These are phyloP conservation scores for Collybia sp. DNA, from an alignment of 768 basidiomycete genomes.

Conservation along the genomic window DNA sequence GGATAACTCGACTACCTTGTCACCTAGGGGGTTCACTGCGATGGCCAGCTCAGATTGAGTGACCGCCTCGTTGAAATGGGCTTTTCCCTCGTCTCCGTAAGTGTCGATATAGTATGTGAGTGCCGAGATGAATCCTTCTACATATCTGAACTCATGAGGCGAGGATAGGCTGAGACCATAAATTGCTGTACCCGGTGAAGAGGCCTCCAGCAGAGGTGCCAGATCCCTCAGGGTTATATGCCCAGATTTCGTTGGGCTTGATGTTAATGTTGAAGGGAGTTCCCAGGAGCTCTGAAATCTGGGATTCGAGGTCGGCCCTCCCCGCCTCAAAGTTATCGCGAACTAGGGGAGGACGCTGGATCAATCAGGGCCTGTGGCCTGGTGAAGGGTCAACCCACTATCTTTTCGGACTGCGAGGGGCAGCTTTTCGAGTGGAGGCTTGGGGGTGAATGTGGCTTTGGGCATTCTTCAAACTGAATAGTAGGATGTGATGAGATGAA, in stretches of 20 bases:
- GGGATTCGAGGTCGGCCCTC: conserved; percentile 25
- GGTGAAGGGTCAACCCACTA: conserved; percentile 2
- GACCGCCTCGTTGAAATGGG: too few relatives aligned
- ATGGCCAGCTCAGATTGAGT: too few relatives aligned
- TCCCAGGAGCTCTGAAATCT: conserved; percentile 23
- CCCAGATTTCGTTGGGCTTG: conserved; percentile 29
- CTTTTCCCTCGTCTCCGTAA: too few relatives aligned
- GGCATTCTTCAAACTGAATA: conserved; percentile 3
- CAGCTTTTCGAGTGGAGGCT: conserved; percentile 15
- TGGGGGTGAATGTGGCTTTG: conserved; percentile 12
- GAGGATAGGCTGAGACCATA: background rate
- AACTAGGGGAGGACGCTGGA: conserved; percentile 15
- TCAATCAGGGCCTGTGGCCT: background rate
- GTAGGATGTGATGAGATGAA: too few relatives aligned
- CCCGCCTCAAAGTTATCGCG: conserved; percentile 33
- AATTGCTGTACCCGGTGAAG: conserved; percentile 17
- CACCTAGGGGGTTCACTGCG: too few relatives aligned
- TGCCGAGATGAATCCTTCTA: too few relatives aligned
- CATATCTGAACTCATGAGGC: too few relatives aligned
- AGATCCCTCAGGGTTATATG: conserved; percentile 21
- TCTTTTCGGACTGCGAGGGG: conserved; percentile 18
- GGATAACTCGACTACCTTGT: too few relatives aligned
- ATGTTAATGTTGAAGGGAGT: conserved; percentile 25
- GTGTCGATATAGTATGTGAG: too few relatives aligned
- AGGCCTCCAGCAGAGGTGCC: conserved; percentile 16